Base-by-base conservation (phyloP, 2,329 filamentous ascomycete species). In the Neofusicoccum sp. region DNA sequence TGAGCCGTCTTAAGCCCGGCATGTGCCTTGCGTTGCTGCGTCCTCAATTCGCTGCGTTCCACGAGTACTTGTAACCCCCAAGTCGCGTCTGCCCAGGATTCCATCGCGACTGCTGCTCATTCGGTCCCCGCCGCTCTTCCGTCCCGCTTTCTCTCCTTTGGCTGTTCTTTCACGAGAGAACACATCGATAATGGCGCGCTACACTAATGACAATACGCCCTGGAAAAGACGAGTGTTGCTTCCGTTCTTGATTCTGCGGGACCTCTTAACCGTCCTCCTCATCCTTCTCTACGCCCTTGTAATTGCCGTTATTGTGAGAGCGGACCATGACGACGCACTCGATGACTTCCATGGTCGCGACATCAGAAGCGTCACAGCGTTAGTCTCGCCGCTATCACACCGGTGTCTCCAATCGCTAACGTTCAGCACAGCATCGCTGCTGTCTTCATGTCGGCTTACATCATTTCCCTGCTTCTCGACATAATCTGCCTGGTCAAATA, bases 141-240 rank as follows among this genome's bases (percentile, higher is more conserved):
- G 20, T 45, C 41, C 20, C 16, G 6, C 28, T 20, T 4, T 20
- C 8, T 45, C 24, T 20, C 43, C 26, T 30, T 30, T 14, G 12
- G 8, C 24, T 11, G 8, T 11, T 43, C 34, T 40, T 20, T 11
- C 16, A 51, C 11, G 28, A 30, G 12, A 24, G 26, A 60, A 34
- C 12, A 56, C n/a, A n/a, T n/a, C n/a, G n/a, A n/a, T n/a, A n/a
- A 49, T 60, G 58, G 47, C 58, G 20, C 58, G 44, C 36, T 60
- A 60, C 36, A 43, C 57, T 2, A n/a, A 20, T 6, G 57, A 60
- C 8, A 49, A 12, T 2, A 51, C 60, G n/a, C 63, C 58, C 54
- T 76, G 72, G 73, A 71, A 74, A 65, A 75, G 74, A 68, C 70
- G 73, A 48, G 66, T 76, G 36, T 65, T 76, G 43, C 63, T 76